Percentiles rank a stretch among this genome's conserved stretches.
Evolutionary conservation across 106 monocot species (phyloP).

Genomic region (Dioscorea alata): DNA sequence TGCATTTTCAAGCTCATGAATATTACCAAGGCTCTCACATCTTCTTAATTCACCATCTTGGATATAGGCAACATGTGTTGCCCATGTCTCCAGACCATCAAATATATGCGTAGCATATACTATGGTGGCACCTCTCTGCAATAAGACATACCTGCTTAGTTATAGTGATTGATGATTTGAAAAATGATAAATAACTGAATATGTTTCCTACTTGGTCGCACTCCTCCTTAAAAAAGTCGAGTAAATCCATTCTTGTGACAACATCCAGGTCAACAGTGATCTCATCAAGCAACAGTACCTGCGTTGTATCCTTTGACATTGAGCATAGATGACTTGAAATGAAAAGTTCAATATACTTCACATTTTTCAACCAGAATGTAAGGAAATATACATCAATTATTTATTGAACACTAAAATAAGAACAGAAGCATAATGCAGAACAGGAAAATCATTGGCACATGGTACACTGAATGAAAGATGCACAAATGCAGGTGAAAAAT

Average conservation of each 20-base stretch:
- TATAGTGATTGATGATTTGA: neutral
- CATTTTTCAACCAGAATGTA: neutral
- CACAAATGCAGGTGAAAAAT: neutral
- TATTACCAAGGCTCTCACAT: slow-evolving; percentile 38
- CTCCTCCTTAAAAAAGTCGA: slow-evolving; percentile 95
- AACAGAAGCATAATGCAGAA: neutral
- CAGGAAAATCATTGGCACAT: neutral
- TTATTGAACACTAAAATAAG: neutral
- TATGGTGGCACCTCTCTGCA: slow-evolving; percentile 90
- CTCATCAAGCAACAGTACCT: slow-evolving; percentile 93
- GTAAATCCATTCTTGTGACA: slow-evolving; percentile 95
- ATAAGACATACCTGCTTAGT: neutral
- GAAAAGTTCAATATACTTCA: too few species aligned
- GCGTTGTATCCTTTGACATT: neutral
- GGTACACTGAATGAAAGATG: too few species aligned
- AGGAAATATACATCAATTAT: neutral
- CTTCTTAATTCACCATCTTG: slow-evolving; percentile 87
- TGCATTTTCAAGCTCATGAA: slow-evolving; percentile 53
- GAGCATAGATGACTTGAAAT: too few species aligned
- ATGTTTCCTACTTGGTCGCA: slow-evolving; percentile 62
- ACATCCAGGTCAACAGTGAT: slow-evolving; percentile 96
- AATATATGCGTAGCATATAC: slow-evolving; percentile 99
- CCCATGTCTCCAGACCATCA: slow-evolving; percentile 94
- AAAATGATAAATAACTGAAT: neutral
- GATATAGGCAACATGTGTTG: slow-evolving; percentile 79